Evolutionary conservation across 2,329 filamentous ascomycete species (phyloP).

Genomic region (Harringtonia lauricola): DNA sequence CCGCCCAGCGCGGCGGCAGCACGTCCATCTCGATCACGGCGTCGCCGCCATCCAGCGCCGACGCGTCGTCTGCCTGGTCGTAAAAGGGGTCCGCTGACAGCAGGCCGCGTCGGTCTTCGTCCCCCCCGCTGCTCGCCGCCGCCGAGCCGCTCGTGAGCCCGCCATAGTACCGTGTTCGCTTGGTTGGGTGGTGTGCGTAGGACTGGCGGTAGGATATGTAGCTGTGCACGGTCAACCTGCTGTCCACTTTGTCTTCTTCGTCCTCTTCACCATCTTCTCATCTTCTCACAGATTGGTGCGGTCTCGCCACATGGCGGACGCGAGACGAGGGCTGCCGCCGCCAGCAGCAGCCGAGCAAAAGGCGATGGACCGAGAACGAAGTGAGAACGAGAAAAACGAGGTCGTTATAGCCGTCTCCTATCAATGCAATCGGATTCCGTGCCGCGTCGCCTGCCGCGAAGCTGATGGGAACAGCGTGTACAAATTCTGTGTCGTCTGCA

Average conservation of each 20-base stretch:
- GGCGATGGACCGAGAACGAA: too few relatives aligned
- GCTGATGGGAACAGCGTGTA: too few relatives aligned
- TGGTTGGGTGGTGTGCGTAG: constrained; percentile 86
- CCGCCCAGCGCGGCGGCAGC: constrained; percentile 88
- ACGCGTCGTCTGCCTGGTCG: constrained; percentile 60
- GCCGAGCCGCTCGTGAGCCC: constrained; percentile 22
- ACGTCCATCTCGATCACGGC: constrained; percentile 98
- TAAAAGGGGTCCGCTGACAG: constrained; percentile 64
- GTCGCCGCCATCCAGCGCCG: constrained; percentile 52
- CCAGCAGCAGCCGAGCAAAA: constrained; percentile 10
- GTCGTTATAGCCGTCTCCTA: too few relatives aligned
- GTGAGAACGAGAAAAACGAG: background rate
- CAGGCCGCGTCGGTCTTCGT: constrained; percentile 60
- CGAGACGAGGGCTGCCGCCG: constrained; percentile 18
- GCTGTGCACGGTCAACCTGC: constrained; percentile 34
- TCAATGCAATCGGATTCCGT: too few relatives aligned
- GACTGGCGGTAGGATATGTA: constrained; percentile 99
- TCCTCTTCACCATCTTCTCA: constrained; percentile 1
- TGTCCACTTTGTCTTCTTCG: background rate
- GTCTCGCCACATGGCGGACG: constrained; percentile 92
- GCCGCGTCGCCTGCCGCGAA: too few relatives aligned
- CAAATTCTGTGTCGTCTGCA: too few relatives aligned
- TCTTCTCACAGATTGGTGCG: constrained; percentile 80
- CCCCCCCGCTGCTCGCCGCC: constrained; percentile 38
- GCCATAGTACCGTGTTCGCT: constrained; percentile 60